Evolutionary conservation across 2,329 filamentous ascomycete genomes (phyloP), one percentile per base, ranked within the genome.

Genomic region (Neofusicoccum cordaticola): DNA sequence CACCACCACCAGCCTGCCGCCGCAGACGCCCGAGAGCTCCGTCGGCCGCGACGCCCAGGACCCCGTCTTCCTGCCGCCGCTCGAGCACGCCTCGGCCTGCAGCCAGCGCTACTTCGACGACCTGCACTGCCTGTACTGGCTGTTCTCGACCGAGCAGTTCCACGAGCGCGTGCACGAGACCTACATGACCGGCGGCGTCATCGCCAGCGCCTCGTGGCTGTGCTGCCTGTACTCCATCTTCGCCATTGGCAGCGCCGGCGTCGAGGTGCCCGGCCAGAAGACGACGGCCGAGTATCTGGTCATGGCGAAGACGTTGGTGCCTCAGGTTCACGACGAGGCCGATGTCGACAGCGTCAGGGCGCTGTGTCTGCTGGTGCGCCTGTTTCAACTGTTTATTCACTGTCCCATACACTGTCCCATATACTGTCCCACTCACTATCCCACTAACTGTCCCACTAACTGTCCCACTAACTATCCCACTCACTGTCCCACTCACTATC

Each of bases 321-420:
- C 74, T 0, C 61, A 67, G 7, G 71, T 75, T 0, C 74, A 77
- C 53, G 75, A 77, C 44, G 73, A 74, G 62, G 75, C 75, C 1
- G 75, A 77, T 39, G 68, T 77, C 44, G 75, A 77, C 35, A 76
- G 75, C 41, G 73, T 77, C 62, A 70, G 75, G 17, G 75, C 74
- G 0, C 67, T 77, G 62, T 71, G 73, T 17, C 74, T 75, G 8
- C 67, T 76, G 69, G 75, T 76, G 63, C 27, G 22, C 7, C 22
- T 22, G 19, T 22, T 22, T 22, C 19, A 22, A 2, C 2, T 22
- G 22, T 22, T 19, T 19, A 22, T 1, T 22, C 2, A 22, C 19
- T 22, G 19, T 22, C 19, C 19, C 19, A 2, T 19, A n/a, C 19
- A 19, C 19, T 19, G 19, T 19, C 19, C 19, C 19, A 19, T 2